Percentiles rank a stretch among this genome's conserved stretches.
Conservation (phyloP, 1,284 basidiomycete species). For the Irpex sp. region DNA sequence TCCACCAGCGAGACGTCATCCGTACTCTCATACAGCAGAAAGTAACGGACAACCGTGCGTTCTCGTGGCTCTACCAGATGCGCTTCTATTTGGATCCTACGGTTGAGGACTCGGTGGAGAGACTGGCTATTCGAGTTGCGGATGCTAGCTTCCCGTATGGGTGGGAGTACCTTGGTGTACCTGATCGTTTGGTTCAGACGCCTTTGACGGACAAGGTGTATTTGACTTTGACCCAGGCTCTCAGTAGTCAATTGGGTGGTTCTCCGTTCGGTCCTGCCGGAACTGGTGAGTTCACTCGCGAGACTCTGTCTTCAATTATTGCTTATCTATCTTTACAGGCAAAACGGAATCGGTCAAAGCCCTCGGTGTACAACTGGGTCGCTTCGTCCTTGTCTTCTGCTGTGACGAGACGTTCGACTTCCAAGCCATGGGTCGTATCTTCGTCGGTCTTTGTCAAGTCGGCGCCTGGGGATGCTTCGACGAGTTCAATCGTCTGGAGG, state of each 20-base stretch:
- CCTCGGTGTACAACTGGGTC: conserved; percentile 93
- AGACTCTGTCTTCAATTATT: too few relatives aligned
- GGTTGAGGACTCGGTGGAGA: conserved; percentile 71
- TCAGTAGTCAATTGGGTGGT: conserved; percentile 92
- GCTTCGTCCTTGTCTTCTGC: conserved; percentile 98
- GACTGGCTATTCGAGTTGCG: conserved; percentile 80
- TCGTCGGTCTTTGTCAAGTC: conserved; percentile 97
- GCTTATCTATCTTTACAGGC: too few relatives aligned
- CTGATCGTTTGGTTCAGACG: conserved; percentile 96
- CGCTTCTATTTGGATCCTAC: conserved; percentile 87
- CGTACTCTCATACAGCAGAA: conserved; percentile 71
- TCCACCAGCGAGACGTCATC: conserved; percentile 95
- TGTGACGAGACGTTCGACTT: conserved; percentile 99
- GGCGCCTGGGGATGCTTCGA: conserved; percentile 99
- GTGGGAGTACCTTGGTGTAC: conserved; percentile 97
- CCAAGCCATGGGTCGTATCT: conserved; percentile 99
- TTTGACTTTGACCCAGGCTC: conserved; percentile 92
- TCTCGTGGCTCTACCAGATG: conserved; percentile 98
- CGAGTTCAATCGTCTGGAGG: conserved; percentile 97
- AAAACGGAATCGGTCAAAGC: conserved; percentile 99
- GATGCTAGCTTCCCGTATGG: conserved; percentile 96
- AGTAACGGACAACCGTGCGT: conserved; percentile 65
- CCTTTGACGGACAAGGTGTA: conserved; percentile 98
- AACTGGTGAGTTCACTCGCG: conserved; percentile 72
- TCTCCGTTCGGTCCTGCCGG: conserved; percentile 98